Evolutionary conservation across 2,329 filamentous ascomycete genomes (phyloP), one percentile per base, ranked within the genome.

Genomic region (Clonostachys rosea): DNA sequence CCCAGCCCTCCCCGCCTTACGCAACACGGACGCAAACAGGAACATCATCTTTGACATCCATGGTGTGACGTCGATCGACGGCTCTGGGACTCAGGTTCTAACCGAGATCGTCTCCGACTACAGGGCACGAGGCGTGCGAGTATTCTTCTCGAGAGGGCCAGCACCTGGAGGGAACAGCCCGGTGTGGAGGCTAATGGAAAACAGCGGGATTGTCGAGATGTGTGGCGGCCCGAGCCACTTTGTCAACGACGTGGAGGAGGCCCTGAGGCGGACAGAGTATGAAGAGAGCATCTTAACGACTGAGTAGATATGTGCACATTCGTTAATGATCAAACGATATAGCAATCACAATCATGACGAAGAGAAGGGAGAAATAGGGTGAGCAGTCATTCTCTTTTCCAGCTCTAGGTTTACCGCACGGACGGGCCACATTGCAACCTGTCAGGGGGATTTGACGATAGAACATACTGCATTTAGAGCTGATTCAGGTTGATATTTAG

Each of bases 21-120:
- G 91, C 5, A 74, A 78, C 24, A 79, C 83, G n/a, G 86, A 92
- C 50, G 84, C 89, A 58, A 96, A 96, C 63, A 81, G 84, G 56
- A 96, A 96, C 60, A 77, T 99, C 64, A 91, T 99, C 52, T 97
- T 99, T 59, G 94, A 99, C 62, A 91, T 97, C 8, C 92, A 97
- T 56, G 94, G 94, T n/a, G 94, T 99, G 4, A 96, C 91, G 0
- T 87, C 87, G 30, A 84, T 99, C 57, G 94, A 99, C 62, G 94
- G 91, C 6, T 95, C 91, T 0, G 94, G 92, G 2, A 87, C 89
- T 0, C 94, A 97, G 67, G 92, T 97, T 1, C 74, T 99, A 4
- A 79, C 82, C 42, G 94, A 97, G 67, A 97, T 97, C 55, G 89
- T 99, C 14, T 74, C 83, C 43, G 78, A 74, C 33, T 97, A 97